Evolutionary conservation across 345 rosid genomes (phyloP).

Genomic region (Eucalyptus curtisii): DNA sequence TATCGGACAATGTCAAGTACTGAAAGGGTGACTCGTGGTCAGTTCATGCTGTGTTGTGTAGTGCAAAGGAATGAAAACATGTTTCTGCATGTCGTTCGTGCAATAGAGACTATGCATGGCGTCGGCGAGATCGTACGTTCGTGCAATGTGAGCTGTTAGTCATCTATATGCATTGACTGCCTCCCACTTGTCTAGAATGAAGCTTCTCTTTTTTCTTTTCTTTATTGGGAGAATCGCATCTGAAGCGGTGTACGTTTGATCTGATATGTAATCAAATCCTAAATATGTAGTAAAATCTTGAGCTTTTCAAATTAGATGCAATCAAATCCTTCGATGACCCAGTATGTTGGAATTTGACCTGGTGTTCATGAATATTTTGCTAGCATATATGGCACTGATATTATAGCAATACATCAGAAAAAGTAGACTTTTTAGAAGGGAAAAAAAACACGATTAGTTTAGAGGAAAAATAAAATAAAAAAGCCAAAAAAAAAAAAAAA

Average conservation of each 20-base stretch:
- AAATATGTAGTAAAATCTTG: not conserved
- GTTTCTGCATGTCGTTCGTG: not conserved
- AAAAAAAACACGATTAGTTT: not conserved
- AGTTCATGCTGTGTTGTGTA: not conserved
- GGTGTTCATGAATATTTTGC: not conserved
- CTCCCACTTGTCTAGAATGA: not conserved
- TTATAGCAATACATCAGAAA: not conserved
- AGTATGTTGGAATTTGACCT: not conserved
- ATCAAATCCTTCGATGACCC: not conserved
- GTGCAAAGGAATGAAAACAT: not conserved
- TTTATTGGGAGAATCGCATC: no score
- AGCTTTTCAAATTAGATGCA: not conserved
- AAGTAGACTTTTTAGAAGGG: not conserved
- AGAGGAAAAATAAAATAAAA: not conserved
- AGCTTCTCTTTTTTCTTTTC: not conserved
- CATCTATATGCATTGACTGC: not conserved
- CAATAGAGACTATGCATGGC: not conserved
- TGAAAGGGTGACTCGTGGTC: not conserved
- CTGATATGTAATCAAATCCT: not conserved
- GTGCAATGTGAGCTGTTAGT: not conserved
- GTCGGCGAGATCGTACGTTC: not conserved
- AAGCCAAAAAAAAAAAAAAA: no score
- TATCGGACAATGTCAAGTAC: not conserved
- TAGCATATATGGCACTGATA: not conserved
- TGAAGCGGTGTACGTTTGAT: not conserved